Conservation (phyloP, 257 asterid species). For the Coffea canephora region DNA sequence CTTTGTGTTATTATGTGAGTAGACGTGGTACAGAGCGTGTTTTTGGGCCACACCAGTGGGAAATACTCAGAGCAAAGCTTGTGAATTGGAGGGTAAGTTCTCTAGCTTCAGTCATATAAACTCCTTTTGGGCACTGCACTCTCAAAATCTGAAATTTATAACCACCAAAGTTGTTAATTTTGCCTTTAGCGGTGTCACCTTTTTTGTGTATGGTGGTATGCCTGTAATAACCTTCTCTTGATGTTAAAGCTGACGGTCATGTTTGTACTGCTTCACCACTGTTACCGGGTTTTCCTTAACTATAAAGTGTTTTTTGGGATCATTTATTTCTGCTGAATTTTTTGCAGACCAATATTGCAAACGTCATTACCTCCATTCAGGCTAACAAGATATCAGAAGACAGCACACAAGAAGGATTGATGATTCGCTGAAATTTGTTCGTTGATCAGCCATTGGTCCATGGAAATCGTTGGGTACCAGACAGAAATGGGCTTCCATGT, state of each 20-base stretch:
- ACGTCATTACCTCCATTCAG: conserved; percentile 65
- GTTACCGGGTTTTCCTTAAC: background rate
- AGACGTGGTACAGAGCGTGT: conserved; percentile 74
- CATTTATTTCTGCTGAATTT: background rate
- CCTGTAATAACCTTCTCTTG: background rate
- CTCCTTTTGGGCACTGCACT: background rate
- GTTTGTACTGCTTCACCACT: background rate
- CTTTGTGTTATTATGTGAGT: conserved; percentile 21
- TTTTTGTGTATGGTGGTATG: background rate
- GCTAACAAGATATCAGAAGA: conserved; percentile 78
- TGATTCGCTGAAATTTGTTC: conserved; percentile 43
- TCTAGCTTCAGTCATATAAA: background rate
- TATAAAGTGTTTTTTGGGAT: background rate
- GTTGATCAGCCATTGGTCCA: conserved; percentile 16
- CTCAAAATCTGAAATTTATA: background rate
- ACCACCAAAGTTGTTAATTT: background rate
- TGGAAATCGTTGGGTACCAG: background rate
- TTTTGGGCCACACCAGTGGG: conserved; percentile 81
- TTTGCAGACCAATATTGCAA: conserved; percentile 63
- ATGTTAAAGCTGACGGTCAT: background rate
- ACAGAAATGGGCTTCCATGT: background rate
- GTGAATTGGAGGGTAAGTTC: conserved; percentile 77
- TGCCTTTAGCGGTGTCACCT: background rate
- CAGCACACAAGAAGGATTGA: conserved; percentile 60
- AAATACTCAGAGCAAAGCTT: conserved; percentile 66